Conservation (phyloP, 345 rosid genomes). For the Fremontodendron californicum region DNA sequence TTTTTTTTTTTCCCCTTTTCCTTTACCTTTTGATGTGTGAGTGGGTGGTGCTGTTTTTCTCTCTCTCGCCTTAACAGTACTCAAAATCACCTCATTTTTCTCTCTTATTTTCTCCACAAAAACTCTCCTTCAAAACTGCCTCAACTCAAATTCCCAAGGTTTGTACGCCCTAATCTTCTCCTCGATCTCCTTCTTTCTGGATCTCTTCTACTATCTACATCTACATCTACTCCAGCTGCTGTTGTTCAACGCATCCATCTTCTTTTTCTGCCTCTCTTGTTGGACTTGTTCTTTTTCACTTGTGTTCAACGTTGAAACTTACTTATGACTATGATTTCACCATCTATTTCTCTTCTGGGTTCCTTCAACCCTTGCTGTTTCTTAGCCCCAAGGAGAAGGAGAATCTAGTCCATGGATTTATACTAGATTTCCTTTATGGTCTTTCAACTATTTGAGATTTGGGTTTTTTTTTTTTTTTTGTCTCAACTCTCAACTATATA, state of each 20-base stretch:
- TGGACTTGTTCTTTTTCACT: neutral
- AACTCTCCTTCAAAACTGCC: neutral
- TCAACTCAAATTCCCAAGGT: constrained; percentile 16
- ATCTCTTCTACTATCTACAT: neutral
- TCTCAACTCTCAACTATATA: neutral
- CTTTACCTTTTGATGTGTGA: constrained; percentile 42
- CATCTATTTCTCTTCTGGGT: neutral
- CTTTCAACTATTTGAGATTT: neutral
- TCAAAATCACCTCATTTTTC: neutral
- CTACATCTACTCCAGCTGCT: neutral
- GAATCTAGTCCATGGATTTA: constrained; percentile 9
- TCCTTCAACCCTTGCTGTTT: neutral
- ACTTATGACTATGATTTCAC: neutral
- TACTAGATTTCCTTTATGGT: neutral
- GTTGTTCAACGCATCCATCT: neutral
- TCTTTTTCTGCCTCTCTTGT: neutral
- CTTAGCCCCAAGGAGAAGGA: neutral
- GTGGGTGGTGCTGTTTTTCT: constrained; percentile 54
- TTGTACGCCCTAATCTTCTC: neutral
- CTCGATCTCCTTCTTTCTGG: neutral
- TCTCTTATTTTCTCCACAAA: neutral
- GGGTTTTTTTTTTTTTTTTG: neutral
- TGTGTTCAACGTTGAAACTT: neutral
- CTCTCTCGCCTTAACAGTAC: neutral
- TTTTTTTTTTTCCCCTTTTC: too few species aligned